Conservation (phyloP, 2,329 filamentous ascomycete genomes). For the Juglanconis sp. region DNA sequence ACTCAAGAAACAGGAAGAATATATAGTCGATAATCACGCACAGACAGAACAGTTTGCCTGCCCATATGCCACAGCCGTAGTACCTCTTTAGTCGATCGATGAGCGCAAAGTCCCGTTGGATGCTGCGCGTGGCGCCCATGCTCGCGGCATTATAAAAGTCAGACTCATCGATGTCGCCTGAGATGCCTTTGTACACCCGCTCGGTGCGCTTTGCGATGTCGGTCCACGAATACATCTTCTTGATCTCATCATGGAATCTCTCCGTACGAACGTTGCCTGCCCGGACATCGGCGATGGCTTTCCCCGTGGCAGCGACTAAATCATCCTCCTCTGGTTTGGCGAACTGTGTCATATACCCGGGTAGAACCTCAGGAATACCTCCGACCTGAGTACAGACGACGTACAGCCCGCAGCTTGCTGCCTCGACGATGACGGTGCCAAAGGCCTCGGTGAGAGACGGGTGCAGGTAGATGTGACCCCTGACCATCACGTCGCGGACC, state of each 20-base stretch:
- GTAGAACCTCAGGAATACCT: slow-evolving; percentile 93
- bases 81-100: slow-evolving; percentile 95
- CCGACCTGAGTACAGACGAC: slow-evolving; percentile 96
- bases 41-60: slow-evolving; percentile 92
- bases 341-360: slow-evolving; percentile 95
- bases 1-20: slow-evolving; percentile 82
- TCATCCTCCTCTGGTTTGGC: slow-evolving; percentile 97
- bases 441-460: slow-evolving; percentile 95
- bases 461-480: slow-evolving; percentile 93
- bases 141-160: slow-evolving; percentile 74
- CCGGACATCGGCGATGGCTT: slow-evolving; percentile 81
- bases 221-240: slow-evolving; percentile 98
- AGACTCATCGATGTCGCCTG: slow-evolving; percentile 76
- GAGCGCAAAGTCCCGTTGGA: slow-evolving; percentile 77
- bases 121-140: slow-evolving; percentile 70
- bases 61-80: slow-evolving; percentile 98
- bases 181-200: slow-evolving; percentile 91
- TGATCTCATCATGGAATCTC: slow-evolving; percentile 93
- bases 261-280: slow-evolving; percentile 87
- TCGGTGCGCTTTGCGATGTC: slow-evolving; percentile 93
- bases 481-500: slow-evolving; percentile 94
- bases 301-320: slow-evolving; percentile 81
- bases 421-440: slow-evolving; percentile 96
- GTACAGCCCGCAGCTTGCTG: slow-evolving; percentile 90
- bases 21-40: slow-evolving; percentile 94